These are phyloP conservation scores for Fusarium sp. DNA, from an alignment of 2,329 filamentous ascomycete species.

Conservation along the genomic window DNA sequence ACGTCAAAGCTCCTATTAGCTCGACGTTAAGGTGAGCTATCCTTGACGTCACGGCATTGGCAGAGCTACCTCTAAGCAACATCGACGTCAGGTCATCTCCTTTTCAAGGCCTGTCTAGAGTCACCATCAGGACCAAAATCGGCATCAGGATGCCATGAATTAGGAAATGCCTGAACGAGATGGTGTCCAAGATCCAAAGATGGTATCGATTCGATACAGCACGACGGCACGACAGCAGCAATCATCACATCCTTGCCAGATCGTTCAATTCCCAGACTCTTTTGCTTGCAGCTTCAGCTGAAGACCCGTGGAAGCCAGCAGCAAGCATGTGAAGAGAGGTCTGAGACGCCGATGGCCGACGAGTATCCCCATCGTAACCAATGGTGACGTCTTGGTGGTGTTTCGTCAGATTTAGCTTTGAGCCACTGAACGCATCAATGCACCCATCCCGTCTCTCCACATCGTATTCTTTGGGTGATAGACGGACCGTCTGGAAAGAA, in stretches of 20 bases:
- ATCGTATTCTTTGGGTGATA: neutral
- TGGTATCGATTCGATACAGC: conserved; percentile 2
- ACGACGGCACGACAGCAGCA: neutral
- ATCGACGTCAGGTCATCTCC: conserved; percentile 27
- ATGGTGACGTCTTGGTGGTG: conserved; percentile 36
- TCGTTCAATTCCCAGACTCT: neutral
- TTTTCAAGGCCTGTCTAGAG: neutral
- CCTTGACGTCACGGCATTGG: conserved; percentile 39
- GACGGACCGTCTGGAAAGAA: conserved; percentile 1
- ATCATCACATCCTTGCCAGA: neutral
- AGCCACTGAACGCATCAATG: conserved; percentile 41
- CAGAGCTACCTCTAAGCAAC: conserved; percentile 13
- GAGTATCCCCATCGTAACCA: conserved; percentile 8
- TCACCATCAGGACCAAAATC: conserved; percentile 17
- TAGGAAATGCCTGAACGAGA: conserved; percentile 22
- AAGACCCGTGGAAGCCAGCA: conserved; percentile 1
- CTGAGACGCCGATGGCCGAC: conserved; percentile 22
- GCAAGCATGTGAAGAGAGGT: conserved; percentile 27
- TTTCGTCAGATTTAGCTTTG: conserved; percentile 35
- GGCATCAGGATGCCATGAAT: conserved; percentile 26
- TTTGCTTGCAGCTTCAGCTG: conserved; percentile 3
- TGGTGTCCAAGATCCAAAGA: conserved; percentile 24
- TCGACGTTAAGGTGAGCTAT: conserved; percentile 34
- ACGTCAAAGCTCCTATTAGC: conserved; percentile 30
- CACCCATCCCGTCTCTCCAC: conserved; percentile 6